Percentiles rank a stretch among this genome's conserved stretches.
Conservation (phyloP, 1,284 basidiomycete species). For the Cystobasidium pallidum region DNA sequence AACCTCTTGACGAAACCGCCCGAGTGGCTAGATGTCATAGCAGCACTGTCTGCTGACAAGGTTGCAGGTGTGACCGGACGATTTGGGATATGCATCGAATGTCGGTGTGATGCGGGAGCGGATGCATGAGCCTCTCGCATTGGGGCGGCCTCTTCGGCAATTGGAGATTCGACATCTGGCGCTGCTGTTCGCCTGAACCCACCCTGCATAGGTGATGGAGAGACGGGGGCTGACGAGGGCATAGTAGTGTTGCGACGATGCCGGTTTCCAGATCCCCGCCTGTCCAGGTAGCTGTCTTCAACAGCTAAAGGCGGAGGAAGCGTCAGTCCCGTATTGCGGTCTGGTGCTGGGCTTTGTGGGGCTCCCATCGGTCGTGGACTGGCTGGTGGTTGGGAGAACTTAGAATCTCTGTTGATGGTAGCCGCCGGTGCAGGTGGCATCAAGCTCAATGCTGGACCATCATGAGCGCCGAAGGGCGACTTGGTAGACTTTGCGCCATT, state of each 20-base stretch:
- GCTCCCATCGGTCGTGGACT: constrained; percentile 8
- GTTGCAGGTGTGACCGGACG: constrained; percentile 22
- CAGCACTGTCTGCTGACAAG: constrained; percentile 43
- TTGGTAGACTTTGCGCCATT: constrained; percentile 8
- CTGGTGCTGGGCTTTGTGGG: background rate
- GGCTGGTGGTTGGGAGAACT: constrained; percentile 21
- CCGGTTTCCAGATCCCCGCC: background rate
- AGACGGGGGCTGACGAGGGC: constrained; percentile 29
- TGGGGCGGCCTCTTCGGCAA: background rate
- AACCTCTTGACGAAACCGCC: constrained; percentile 54
- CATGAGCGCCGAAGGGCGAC: background rate
- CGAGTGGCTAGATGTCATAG: constrained; percentile 29
- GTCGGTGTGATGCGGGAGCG: constrained; percentile 21
- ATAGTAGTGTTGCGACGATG: constrained; percentile 25
- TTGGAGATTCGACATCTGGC: constrained; percentile 25
- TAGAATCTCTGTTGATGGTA: constrained; percentile 34
- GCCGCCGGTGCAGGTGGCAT: constrained; percentile 40
- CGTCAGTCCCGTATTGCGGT: background rate
- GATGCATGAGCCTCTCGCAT: constrained; percentile 22
- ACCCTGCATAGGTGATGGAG: constrained; percentile 41
- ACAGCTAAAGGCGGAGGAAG: constrained; percentile 18
- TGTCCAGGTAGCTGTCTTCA: background rate
- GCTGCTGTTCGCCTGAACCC: constrained; percentile 41
- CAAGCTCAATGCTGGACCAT: constrained; percentile 1
- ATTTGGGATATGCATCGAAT: constrained; percentile 27